These are phyloP conservation scores for Hymenoscyphus scutula DNA, from an alignment of 2,329 filamentous ascomycete genomes.

Conservation along the genomic window DNA sequence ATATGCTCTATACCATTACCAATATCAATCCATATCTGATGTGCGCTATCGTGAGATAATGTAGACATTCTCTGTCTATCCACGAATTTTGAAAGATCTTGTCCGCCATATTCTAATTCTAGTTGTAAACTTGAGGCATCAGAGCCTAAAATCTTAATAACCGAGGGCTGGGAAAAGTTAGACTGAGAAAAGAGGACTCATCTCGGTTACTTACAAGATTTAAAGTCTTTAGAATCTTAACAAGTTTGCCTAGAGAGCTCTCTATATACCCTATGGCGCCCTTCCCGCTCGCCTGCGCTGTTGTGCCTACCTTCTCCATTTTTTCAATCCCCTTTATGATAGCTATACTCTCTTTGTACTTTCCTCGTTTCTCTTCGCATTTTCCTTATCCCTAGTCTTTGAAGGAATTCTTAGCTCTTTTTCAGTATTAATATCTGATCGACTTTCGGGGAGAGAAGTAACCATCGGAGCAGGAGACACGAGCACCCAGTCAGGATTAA, in stretches of 20 bases:
- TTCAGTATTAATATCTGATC: neutral
- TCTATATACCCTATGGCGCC: neutral
- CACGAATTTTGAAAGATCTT: slow-evolving; percentile 17
- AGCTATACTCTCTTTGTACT: too few relatives aligned
- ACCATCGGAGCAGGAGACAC: neutral
- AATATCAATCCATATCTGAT: slow-evolving; percentile 20
- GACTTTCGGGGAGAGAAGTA: neutral
- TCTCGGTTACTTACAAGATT: neutral
- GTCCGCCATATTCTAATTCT: slow-evolving; percentile 17
- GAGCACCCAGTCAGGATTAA: neutral
- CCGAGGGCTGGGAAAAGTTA: slow-evolving; percentile 15
- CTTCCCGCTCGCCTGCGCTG: neutral
- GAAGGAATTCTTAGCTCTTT: neutral
- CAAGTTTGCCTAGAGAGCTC: neutral
- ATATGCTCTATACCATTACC: slow-evolving; percentile 2
- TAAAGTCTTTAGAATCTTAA: slow-evolving; percentile 4
- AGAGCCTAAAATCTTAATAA: slow-evolving; percentile 16
- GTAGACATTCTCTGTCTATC: slow-evolving; percentile 13
- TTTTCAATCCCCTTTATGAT: too few relatives aligned
- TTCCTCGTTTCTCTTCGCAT: neutral
- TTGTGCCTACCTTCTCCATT: neutral
- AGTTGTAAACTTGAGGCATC: slow-evolving; percentile 15
- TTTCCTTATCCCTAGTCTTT: neutral
- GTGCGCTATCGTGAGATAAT: slow-evolving; percentile 11
- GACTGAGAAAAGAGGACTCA: slow-evolving; percentile 2